Evolutionary conservation across 2,329 filamentous ascomycete genomes (phyloP), one percentile per base, ranked within the genome.

Genomic region (Neocatenulostroma microsporum): DNA sequence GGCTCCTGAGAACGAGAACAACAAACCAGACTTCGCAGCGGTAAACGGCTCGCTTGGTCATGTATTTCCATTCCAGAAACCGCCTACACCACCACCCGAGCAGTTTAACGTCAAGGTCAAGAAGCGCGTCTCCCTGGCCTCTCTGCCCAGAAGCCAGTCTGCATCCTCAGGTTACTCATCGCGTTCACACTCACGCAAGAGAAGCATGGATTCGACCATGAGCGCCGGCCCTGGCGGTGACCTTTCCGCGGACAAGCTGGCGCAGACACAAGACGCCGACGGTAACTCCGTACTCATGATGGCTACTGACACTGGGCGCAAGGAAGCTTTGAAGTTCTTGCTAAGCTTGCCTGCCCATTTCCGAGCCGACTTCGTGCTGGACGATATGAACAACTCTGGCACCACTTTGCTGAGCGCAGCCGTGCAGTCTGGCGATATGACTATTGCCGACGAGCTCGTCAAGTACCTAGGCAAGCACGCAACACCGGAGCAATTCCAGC

Each of bases 341-440:
- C 66, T 98, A 5, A 80, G 78, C 12, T 65, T 95, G 26, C 70
- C 77, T 8, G 78, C 84, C 30, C 85, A 84, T 55, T 96, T 85
- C 56, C 73, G 86, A 0, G 58, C 78, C 1, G 65, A 76, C 1
- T 71, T 78, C 41, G 71, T 98, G 9, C 66, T 96, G 3, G 77
- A 84, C 38, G 93, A 98, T 58, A 75, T 78, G 43, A 94, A 94
- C 55, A 87, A 86, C 46, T 86, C 95, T 47, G 84, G 86, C 3
- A 93, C 87, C 0, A 95, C 86, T 1, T 66, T 98, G 4, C 63
- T 98, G 13, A 94, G 83, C 59, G 86, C 89, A 28, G 88, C 91
- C 5, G 81, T 96, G 9, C 93, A 98, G 57, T 70, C 88, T 3
- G 85, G 84, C 1, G 75, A 93, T 51, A 68, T 68, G 1, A 78